Evolutionary conservation across 148 eudicot species (phyloP), one percentile per base, ranked within the genome.

Genomic region (Rhododendron molle): DNA sequence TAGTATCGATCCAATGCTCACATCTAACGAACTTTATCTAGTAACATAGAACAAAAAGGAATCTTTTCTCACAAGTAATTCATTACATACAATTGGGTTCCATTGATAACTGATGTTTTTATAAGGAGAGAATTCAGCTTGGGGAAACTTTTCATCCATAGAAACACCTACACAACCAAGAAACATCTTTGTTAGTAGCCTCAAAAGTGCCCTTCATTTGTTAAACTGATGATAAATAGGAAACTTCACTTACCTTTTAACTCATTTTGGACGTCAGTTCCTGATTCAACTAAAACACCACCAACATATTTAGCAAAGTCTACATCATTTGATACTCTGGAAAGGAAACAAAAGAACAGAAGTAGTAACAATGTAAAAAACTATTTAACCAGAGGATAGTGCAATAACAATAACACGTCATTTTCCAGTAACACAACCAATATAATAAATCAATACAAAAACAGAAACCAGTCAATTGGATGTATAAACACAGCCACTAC

Each of bases 101-200:
- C 99, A 97, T 87, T 93, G 90, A 88, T 92, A 91, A 56, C 83
- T 90, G 81, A 77, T 85, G 86, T 88, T 93, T 79, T 83, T 82
- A 83, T 95, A 95, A 76, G 99, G 95, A 67, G 99, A 93, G 88
- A 97, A 97, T 76, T 88, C 91, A 60, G 96, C 92, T 86, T 91
- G 96, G 1, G 99, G 99, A 91, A 97, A 97, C 83, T 93, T 95
- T 82, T 90, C 92, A 87, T 93, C 99, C 4, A 98, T 98, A 87
- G 99, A 97, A 85, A 90, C 91, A 86, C 96, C 99, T 97, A 90
- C 91, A 91, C 83, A 20, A 81, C 7, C 82, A n/a, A 81, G 84
- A 78, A 46, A 73, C 78, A 86, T 36, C 69, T 74, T 20, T 44
- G 84, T 84, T 82, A 84, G 40, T 60, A 16, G 38, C 54, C 81